phyloP scores from a whole-genome alignment of 1,139 yeast genomes.

The Taphrina deformans region DNA sequence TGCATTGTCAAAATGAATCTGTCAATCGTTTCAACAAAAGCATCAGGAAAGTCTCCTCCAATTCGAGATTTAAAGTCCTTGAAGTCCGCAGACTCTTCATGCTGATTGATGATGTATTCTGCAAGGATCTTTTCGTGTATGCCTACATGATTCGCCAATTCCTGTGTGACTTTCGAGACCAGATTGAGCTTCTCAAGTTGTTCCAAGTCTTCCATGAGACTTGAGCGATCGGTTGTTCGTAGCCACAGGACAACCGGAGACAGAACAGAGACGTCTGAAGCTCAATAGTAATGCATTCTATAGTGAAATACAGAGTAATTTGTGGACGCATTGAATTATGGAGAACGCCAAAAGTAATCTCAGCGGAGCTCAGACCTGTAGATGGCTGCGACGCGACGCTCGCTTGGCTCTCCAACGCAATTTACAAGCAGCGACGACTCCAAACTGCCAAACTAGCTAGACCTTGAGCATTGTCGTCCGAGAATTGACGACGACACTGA shows the following conservation, averaged over 20 bases:
- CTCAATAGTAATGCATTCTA: not conserved
- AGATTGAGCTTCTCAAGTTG: conserved; percentile 45
- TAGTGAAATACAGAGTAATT: not conserved
- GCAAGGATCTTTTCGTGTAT: conserved; percentile 55
- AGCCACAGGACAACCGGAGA: not conserved
- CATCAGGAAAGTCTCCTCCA: conserved; percentile 63
- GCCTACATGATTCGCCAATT: conserved; percentile 44
- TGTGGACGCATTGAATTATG: not conserved
- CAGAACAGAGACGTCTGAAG: not conserved
- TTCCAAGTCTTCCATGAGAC: conserved; percentile 32
- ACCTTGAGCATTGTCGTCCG: too few relatives aligned
- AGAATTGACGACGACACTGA: too few relatives aligned
- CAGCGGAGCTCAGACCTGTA: not conserved
- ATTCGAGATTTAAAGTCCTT: conserved; percentile 52
- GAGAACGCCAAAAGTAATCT: not conserved
- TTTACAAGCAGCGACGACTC: too few relatives aligned
- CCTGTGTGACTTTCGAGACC: conserved; percentile 45
- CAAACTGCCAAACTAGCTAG: too few relatives aligned
- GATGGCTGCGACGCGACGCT: conserved; percentile 4
- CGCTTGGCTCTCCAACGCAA: not conserved
- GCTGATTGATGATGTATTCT: conserved; percentile 58
- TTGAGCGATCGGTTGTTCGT: too few relatives aligned
- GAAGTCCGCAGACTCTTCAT: conserved; percentile 51
- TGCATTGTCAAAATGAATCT: conserved; percentile 46
- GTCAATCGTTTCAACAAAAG: conserved; percentile 49